These are phyloP conservation scores for Eutrema yunnanense DNA, from an alignment of 345 rosid species.

Conservation along the genomic window DNA sequence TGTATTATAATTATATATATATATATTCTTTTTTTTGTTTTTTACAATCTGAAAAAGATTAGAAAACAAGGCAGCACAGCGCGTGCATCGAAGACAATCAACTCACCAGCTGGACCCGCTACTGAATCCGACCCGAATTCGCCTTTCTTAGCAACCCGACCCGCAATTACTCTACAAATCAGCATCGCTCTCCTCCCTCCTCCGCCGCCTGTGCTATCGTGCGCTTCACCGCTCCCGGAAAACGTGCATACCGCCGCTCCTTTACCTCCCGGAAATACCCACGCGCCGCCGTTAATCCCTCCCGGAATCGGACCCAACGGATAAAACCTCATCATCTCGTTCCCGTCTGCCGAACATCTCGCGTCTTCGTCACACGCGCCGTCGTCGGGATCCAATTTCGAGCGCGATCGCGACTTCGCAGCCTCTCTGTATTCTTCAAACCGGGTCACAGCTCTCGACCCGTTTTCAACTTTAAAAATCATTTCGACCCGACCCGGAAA, in stretches of 20 bases:
- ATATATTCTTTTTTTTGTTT: not conserved
- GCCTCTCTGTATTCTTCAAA: conserved; percentile 87
- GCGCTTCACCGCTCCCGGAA: conserved; percentile 81
- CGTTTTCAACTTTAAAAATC: conserved; percentile 88
- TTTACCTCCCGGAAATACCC: conserved; percentile 53
- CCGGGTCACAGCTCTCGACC: conserved; percentile 57
- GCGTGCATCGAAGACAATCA: conserved; percentile 73
- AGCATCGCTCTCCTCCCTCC: conserved; percentile 88
- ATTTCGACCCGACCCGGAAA: conserved; percentile 82
- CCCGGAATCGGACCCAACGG: conserved; percentile 64
- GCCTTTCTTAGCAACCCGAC: conserved; percentile 61
- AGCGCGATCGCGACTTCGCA: conserved; percentile 53
- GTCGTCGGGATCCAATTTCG: conserved; percentile 4
- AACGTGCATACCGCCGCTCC: conserved; percentile 46
- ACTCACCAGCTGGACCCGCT: conserved; percentile 68
- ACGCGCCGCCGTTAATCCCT: conserved; percentile 42
- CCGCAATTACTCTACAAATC: conserved; percentile 89
- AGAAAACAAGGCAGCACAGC: conserved; percentile 95
- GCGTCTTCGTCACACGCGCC: conserved; percentile 63
- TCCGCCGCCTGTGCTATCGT: conserved; percentile 76
- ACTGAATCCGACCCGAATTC: conserved; percentile 71
- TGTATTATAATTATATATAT: not conserved
- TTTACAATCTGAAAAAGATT: conserved; percentile 84
- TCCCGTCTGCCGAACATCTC: conserved; percentile 88
- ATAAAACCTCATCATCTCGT: conserved; percentile 92